A percentile compares a stretch with the other conserved stretches of the same genome.
Conservation (phyloP, 768 basidiomycete genomes). For the Tricholoma bakamatsutake region DNA sequence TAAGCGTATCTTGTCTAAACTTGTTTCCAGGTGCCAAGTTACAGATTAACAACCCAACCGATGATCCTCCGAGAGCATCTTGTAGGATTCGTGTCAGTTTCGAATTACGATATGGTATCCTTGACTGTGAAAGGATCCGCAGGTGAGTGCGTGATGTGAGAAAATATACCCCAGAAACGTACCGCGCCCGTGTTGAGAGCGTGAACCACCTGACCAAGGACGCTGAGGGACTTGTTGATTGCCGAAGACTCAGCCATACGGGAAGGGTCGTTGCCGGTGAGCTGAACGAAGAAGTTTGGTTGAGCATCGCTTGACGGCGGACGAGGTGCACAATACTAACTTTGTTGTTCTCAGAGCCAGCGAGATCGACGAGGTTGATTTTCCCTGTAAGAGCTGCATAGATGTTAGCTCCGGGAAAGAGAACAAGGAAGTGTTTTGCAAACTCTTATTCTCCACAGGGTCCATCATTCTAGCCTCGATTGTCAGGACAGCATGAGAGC, state of each 20-base stretch:
- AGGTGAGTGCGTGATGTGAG: neutral
- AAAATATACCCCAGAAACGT: constrained; percentile 20
- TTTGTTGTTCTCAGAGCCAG: constrained; percentile 91
- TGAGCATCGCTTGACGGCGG: neutral
- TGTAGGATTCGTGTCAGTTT: constrained; percentile 86
- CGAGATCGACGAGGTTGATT: constrained; percentile 84
- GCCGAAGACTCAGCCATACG: constrained; percentile 86
- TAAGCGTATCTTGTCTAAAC: constrained; percentile 82
- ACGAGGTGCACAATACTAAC: constrained; percentile 24
- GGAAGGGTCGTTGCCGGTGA: constrained; percentile 82
- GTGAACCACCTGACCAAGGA: constrained; percentile 84
- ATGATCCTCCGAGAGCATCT: constrained; percentile 82
- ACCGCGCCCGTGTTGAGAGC: constrained; percentile 72
- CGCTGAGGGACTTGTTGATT: constrained; percentile 86
- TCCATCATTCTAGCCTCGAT: constrained; percentile 60
- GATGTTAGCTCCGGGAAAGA: constrained; percentile 2
- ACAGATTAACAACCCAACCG: constrained; percentile 77
- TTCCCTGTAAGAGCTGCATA: constrained; percentile 62
- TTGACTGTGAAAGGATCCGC: constrained; percentile 39
- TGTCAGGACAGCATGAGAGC: constrained; percentile 84
- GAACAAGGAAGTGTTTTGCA: constrained; percentile 12
- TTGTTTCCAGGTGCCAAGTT: constrained; percentile 80
- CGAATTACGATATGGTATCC: constrained; percentile 87
- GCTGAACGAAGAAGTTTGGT: constrained; percentile 23
- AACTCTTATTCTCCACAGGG: constrained; percentile 48